Evolutionary conservation across 345 rosid species (phyloP), one percentile per base, ranked within the genome.

Genomic region (Firmiana major): DNA sequence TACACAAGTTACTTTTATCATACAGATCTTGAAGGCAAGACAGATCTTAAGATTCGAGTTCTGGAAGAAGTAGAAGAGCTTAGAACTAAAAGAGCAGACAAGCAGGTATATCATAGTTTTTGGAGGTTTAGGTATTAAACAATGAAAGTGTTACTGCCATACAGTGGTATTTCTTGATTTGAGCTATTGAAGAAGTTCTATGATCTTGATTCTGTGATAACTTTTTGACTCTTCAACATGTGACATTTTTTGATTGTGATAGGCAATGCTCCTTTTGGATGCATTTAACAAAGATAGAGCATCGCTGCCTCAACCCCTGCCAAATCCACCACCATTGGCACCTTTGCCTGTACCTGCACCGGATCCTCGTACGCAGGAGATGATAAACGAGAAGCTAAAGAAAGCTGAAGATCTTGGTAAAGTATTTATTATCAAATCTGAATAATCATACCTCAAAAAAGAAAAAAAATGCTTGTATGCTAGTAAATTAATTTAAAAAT

Each of bases 211-310:
- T 49, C 10, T 77, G 24, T 8, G 60, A 24, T 75, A 22, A 71
- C 10, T 73, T 19, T 69, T n/a, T 63, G 36, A 74, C 19, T 11
- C 62, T 73, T 57, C 21, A 49, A 17, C 38, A 48, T 80, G 42
- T 66, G 24, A 43, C 13, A 46, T 79, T 58, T 78, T 77, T 80
- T 78, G 76, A 6, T 80, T 77, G 51, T 77, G 72, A 69, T 86
- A 96, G 99, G 90, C 99, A 58, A 87, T 85, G 79, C 90, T 94
- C 74, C 97, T 97, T 73, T 84, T 97, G 91, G 99, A 94, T 81
- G 98, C 98, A 81, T 97, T 97, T 85, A 97, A 94, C 75, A 97
- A 94, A 87, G 99, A 97, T 83, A 90, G 99, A 78, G 97, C 98
- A 54, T 87, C 97, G 62, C 91, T 97, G 82, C 99, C 97, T 45